phyloP scores from a whole-genome alignment of 1,284 basidiomycete genomes.

The Schizophyllum amplum region DNA sequence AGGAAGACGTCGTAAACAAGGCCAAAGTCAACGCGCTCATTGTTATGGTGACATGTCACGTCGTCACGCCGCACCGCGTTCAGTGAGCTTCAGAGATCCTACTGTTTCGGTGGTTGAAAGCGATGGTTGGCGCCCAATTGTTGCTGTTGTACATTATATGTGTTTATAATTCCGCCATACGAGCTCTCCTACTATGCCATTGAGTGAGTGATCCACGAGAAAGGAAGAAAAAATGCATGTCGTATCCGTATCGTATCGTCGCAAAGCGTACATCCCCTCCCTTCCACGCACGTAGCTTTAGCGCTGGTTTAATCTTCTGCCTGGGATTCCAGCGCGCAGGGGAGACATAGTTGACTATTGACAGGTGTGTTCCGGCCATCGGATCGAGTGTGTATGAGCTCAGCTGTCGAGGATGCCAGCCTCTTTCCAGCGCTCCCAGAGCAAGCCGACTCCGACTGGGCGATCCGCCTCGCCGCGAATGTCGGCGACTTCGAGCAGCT shows the following conservation, averaged over 20 bases:
- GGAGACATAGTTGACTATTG: too few relatives aligned
- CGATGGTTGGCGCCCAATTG: too few relatives aligned
- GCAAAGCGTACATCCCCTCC: too few relatives aligned
- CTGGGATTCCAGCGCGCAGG: too few relatives aligned
- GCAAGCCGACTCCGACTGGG: conserved; percentile 69
- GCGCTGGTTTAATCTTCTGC: not conserved
- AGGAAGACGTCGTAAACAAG: too few relatives aligned
- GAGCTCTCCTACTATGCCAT: not conserved
- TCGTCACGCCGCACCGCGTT: too few relatives aligned
- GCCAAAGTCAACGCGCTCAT: too few relatives aligned
- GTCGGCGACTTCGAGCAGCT: conserved; percentile 86
- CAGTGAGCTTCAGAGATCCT: too few relatives aligned
- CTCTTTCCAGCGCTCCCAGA: conserved; percentile 89
- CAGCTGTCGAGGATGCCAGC: conserved; percentile 40
- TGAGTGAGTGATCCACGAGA: not conserved
- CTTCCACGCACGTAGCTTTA: too few relatives aligned
- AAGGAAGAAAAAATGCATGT: not conserved
- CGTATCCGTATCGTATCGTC: not conserved
- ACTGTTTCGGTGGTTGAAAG: too few relatives aligned
- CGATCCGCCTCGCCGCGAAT: conserved; percentile 64
- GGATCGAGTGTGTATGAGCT: not conserved
- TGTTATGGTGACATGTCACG: too few relatives aligned
- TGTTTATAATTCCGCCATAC: not conserved
- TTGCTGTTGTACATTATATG: not conserved
- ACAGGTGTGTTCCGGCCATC: too few relatives aligned